A percentile compares a stretch with the other conserved stretches of the same genome.
These are phyloP conservation scores for Grosmannia serpens DNA, from an alignment of 2,329 filamentous ascomycete species.

Conservation along the genomic window DNA sequence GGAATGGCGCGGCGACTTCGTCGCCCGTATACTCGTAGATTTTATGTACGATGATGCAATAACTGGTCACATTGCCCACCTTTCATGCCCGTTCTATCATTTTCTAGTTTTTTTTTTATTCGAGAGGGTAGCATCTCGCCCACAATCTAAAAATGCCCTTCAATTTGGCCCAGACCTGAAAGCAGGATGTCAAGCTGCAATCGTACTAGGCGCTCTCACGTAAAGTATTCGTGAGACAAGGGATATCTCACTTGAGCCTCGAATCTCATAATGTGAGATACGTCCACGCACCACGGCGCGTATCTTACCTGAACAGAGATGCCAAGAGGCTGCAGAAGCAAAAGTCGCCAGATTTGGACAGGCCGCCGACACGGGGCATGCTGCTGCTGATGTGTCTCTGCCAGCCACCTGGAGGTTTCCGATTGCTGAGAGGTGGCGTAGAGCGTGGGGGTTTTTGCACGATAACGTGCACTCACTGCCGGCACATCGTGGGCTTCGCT, in stretches of 20 bases:
- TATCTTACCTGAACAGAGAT: background rate
- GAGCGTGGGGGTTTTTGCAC: background rate
- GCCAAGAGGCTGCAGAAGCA: background rate
- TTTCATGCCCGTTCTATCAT: background rate
- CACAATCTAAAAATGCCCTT: background rate
- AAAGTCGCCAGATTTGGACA: background rate
- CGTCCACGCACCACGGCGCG: no score
- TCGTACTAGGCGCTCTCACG: background rate
- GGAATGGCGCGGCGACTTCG: background rate
- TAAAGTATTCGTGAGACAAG: background rate
- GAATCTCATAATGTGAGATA: background rate
- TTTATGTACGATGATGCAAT: constrained; percentile 1
- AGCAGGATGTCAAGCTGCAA: background rate
- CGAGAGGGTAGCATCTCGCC: background rate
- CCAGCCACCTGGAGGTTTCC: background rate
- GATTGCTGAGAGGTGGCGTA: background rate
- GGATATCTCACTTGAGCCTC: no score
- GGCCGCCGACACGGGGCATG: background rate
- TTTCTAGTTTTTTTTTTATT: background rate
- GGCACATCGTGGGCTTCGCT: background rate
- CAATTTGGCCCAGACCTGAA: background rate
- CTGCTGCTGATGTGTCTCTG: background rate
- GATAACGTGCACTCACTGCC: background rate
- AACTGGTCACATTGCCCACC: background rate
- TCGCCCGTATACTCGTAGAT: background rate